Evolutionary conservation across 129 eudicot species (phyloP), one percentile per base, ranked within the genome.

Genomic region (Cynara cardunculus): DNA sequence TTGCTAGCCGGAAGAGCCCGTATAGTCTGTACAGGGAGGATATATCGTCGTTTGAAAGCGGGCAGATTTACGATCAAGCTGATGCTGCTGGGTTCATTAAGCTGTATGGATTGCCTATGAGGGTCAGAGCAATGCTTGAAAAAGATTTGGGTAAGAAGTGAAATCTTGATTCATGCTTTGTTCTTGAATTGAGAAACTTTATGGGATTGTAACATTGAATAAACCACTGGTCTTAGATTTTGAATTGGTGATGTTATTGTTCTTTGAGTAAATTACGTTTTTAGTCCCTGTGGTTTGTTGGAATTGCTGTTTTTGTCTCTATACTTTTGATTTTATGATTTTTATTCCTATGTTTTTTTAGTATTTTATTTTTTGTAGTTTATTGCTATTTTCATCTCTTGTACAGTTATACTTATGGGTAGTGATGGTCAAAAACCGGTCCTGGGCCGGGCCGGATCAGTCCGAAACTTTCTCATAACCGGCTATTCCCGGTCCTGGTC

Each of bases 111-210:
- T 70, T 95, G 83, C 97, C 97, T 7, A 95, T 89, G 91, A 86
- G 97, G 85, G 97, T 95, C 27, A 78, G 99, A 14, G 99, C 99
- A 46, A 95, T 95, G 99, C 97, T 95, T 71, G 99, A 95, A 85
- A 92, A 90, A 73, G 96, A 93, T 25, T 76, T 78, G 46, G 78
- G 74, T 71, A 65, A 80, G 32, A 81, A 77, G 61, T 77, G 39
- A 35, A 22, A n/a, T 21, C n/a, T 9, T 70, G 1, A 19, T 32
- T 65, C 14, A 3, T 77, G 74, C 8, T 5, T 67, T 75, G 62
- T 4, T 56, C n/a, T n/a, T 72, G 78, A 73, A 74, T 73, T 73
- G 16, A 21, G 32, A 8, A 56, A 66, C 46, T 66, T 65, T 81
- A 24, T 71, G 73, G 74, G 49, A 28, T 41, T 46, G 69, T 18